phyloP scores from a whole-genome alignment of 1,284 basidiomycete genomes.

The Cutaneotrichosporon sp. region DNA sequence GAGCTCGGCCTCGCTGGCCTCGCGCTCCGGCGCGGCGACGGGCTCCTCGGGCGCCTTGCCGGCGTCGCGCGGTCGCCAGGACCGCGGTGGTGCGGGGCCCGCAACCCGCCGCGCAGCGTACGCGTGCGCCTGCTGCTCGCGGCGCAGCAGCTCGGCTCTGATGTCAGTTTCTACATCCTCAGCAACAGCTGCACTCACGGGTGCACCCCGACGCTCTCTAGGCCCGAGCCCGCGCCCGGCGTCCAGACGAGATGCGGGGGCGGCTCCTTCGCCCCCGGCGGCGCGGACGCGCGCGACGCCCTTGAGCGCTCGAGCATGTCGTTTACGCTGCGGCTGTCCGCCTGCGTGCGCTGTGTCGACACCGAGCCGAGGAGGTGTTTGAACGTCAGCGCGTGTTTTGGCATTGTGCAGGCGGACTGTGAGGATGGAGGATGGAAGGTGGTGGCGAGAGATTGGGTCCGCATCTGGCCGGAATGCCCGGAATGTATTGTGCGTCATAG shows the following conservation, averaged over 20 bases:
- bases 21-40: not conserved
- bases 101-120: conserved; percentile 36
- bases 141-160: conserved; percentile 42
- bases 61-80: conserved; percentile 31
- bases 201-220: conserved; percentile 27
- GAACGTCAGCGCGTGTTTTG: conserved; percentile 47
- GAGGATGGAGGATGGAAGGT: not conserved
- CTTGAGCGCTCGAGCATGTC: conserved; percentile 34
- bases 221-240: conserved; percentile 4
- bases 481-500: not conserved
- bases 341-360: conserved; percentile 21
- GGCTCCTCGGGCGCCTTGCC: not conserved
- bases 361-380: conserved; percentile 37
- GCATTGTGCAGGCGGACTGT: conserved; percentile 30
- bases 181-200: conserved; percentile 28
- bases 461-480: not conserved
- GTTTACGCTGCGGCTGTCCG: conserved; percentile 29
- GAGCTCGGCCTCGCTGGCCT: conserved; percentile 3
- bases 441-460: not conserved
- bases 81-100: conserved; percentile 45
- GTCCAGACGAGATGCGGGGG: conserved; percentile 10
- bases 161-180: not conserved
- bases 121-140: conserved; percentile 31
- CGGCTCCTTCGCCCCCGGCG: not conserved
- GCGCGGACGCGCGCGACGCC: conserved; percentile 9